Evolutionary conservation across 2,329 filamentous ascomycete genomes (phyloP), one percentile per base, ranked within the genome.

Genomic region (Hymenoscyphus infarciens): DNA sequence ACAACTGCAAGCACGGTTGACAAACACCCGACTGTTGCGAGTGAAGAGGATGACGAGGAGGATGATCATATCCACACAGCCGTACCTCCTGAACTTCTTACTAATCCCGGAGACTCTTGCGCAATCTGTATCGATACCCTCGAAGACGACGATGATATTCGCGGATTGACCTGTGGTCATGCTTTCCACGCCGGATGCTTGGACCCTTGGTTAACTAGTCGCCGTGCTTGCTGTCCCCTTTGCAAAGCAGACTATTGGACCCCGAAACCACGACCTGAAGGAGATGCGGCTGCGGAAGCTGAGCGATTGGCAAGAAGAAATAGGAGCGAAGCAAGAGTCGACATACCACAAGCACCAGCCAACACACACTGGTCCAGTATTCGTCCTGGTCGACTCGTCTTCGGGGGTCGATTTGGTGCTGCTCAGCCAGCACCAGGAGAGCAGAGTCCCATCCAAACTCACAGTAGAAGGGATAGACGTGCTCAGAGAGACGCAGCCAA

Each of bases 161-260:
- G 95, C 69, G 95, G 95, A 2, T 79, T 99, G 65, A 92, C 91
- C 3, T 99, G 95, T 73, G 95, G 95, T n/a, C 95, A 99, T 76
- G 93, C 94, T 60, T 99, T 98, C 84, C 95, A 99, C 75, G 93
- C 92, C 58, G 91, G 89, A 45, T 99, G 95, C 74, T 86, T 99
- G 57, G 95, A 99, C 71, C 95, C 95, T 11, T 99, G 95, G 95
- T 80, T 99, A 67, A 99, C 95, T 10, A 93, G 90, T 73, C 87
- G 95, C 66, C 88, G 94, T 68, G 95, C 95, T 29, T 98, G 94
- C 80, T 99, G 95, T 75, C 95, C 95, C 5, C 87, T 99, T 6
- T 99, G 95, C 82, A 99, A 99, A 79, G 91, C 94, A 49, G 95
- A 99, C 74, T 99, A 98, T 76, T 98, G 96, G 75, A 88, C 92